Evolutionary conservation across 2,329 filamentous ascomycete species (phyloP).

Genomic region (Ceratocystis variospora): DNA sequence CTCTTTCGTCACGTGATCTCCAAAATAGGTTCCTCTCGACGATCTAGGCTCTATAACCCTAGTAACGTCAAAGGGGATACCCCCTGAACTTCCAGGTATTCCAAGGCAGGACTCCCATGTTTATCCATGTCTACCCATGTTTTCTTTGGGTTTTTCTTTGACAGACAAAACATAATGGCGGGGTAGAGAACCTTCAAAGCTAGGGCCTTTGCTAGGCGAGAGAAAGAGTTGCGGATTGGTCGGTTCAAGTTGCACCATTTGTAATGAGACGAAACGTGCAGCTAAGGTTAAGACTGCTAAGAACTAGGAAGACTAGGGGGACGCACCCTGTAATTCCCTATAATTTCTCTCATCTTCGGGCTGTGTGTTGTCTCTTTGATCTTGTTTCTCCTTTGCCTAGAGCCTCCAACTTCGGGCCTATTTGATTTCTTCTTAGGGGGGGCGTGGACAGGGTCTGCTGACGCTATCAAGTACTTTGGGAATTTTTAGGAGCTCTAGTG

Average conservation of each 20-base stretch:
- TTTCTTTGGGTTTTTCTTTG: background rate
- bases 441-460: no score
- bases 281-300: background rate
- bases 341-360: background rate
- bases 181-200: background rate
- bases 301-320: background rate
- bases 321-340: constrained; percentile 1
- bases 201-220: constrained; percentile 7
- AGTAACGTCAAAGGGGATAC: background rate
- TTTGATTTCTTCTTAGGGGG: background rate
- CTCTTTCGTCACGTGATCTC: background rate
- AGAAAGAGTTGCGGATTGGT: constrained; percentile 8
- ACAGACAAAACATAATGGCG: constrained; percentile 6
- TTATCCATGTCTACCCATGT: background rate
- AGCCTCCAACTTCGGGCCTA: constrained; percentile 1
- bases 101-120: background rate
- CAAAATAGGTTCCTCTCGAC: background rate
- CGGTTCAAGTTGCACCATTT: constrained; percentile 8
- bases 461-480: background rate
- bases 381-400: background rate
- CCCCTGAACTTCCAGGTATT: background rate
- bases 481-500: background rate
- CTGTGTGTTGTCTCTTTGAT: background rate
- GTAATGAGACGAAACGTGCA: constrained; percentile 8
- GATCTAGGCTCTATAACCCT: constrained; percentile 6